Percentiles rank a stretch among this genome's conserved stretches.
phyloP scores from a whole-genome alignment of 179 eudicot species.

The Patellifolia procumbens region DNA sequence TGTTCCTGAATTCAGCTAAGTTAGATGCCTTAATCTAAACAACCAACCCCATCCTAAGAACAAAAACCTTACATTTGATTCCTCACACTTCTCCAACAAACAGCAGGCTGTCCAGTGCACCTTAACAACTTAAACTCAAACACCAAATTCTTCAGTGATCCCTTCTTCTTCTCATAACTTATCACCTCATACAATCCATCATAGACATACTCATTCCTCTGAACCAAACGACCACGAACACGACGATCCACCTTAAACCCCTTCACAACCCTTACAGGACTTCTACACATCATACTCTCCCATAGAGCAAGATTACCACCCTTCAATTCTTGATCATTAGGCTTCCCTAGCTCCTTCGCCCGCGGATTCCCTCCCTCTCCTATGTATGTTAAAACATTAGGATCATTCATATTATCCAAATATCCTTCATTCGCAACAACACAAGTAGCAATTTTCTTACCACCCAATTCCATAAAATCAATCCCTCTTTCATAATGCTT shows the following conservation, averaged over 20 bases:
- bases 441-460: conserved; percentile 33
- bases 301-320: conserved; percentile 41
- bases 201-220: conserved; percentile 28
- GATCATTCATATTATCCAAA: conserved; percentile 18
- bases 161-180: conserved; percentile 29
- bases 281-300: conserved; percentile 36
- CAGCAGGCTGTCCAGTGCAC: conserved; percentile 26
- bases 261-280: conserved; percentile 37
- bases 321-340: conserved; percentile 37
- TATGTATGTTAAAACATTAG: conserved; percentile 27
- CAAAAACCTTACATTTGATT: neutral
- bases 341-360: neutral
- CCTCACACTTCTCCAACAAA: neutral
- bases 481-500: conserved; percentile 32
- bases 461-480: conserved; percentile 28
- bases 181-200: conserved; percentile 42
- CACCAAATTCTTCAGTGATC: conserved; percentile 25
- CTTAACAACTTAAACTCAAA: conserved; percentile 34
- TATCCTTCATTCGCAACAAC: conserved; percentile 37
- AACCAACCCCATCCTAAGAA: too few species aligned
- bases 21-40: too few species aligned
- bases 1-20: too few species aligned
- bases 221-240: neutral
- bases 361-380: conserved; percentile 43
- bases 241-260: conserved; percentile 16